A percentile compares a stretch with the other conserved stretches of the same genome.
Evolutionary conservation across 306 rosid genomes (phyloP).

Genomic region (Trifolium dubium): DNA sequence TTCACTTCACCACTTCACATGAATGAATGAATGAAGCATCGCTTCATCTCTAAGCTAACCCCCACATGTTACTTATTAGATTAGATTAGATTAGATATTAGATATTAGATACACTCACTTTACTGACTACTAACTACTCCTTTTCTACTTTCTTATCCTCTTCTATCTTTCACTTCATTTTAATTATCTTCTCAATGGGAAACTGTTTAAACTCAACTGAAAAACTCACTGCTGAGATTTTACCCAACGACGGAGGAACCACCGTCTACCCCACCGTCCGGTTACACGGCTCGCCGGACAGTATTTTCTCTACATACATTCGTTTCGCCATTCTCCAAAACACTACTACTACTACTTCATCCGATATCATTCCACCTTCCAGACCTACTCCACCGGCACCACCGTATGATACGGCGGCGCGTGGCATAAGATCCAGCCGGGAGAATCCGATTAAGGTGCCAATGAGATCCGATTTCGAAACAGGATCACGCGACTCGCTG

Average conservation of each 20-base stretch:
- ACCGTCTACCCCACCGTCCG: conserved; percentile 50
- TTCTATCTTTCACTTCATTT: too few relatives aligned
- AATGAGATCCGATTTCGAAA: conserved; percentile 51
- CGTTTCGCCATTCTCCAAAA: conserved; percentile 59
- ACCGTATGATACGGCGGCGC: not conserved
- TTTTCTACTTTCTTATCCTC: too few relatives aligned
- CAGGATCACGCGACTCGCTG: conserved; percentile 61
- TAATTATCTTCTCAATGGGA: conserved; percentile 45
- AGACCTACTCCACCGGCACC: not conserved
- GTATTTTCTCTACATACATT: conserved; percentile 58
- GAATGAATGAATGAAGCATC: too few relatives aligned
- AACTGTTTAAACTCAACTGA: conserved; percentile 54
- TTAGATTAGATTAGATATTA: too few relatives aligned
- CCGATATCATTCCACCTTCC: not conserved
- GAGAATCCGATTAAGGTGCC: conserved; percentile 46
- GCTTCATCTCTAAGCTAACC: too few relatives aligned
- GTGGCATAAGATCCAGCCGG: conserved; percentile 2
- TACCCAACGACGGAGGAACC: conserved; percentile 58
- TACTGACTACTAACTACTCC: too few relatives aligned
- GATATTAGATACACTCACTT: too few relatives aligned
- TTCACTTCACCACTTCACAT: too few relatives aligned
- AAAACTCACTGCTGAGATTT: conserved; percentile 71
- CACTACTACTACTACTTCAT: conserved; percentile 35
- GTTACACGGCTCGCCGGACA: conserved; percentile 61
- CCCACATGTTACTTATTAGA: too few relatives aligned